A percentile compares a stretch with the other conserved stretches of the same genome.
Conservation (phyloP, 2,329 filamentous ascomycete species). For the Aspergillus sp. region DNA sequence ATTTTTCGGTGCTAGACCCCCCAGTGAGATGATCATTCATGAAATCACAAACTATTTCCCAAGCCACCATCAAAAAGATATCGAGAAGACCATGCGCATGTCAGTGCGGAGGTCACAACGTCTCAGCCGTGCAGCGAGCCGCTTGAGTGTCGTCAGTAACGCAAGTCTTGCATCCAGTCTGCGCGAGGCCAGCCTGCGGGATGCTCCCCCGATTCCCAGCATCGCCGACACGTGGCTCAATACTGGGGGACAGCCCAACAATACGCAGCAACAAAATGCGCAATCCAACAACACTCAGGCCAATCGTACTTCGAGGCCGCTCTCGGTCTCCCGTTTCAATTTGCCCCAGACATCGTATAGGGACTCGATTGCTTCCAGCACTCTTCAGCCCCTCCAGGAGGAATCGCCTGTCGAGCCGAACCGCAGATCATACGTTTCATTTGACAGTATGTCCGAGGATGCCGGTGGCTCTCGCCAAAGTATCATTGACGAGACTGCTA, state of each 20-base stretch:
- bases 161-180: conserved; percentile 87
- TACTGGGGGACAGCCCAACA: not conserved
- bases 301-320: conserved; percentile 45
- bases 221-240: conserved; percentile 92
- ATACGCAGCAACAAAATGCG: conserved; percentile 31
- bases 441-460: conserved; percentile 57
- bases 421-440: conserved; percentile 89
- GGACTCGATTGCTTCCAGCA: conserved; percentile 80
- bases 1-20: conserved; percentile 86
- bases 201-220: conserved; percentile 88
- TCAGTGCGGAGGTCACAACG: conserved; percentile 85
- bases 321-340: conserved; percentile 52
- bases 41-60: conserved; percentile 97
- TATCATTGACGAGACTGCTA: conserved; percentile 68
- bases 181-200: conserved; percentile 67
- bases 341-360: conserved; percentile 59
- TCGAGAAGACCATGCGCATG: conserved; percentile 88
- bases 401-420: conserved; percentile 81
- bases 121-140: conserved; percentile 84
- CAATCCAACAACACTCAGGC: conserved; percentile 32
- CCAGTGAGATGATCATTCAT: conserved; percentile 93
- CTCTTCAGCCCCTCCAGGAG: conserved; percentile 83
- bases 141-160: conserved; percentile 87
- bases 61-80: conserved; percentile 85
- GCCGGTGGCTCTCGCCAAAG: conserved; percentile 68